These are phyloP conservation scores for Wickerhamiella qilinensis DNA, from an alignment of 805 yeast species.

Conservation along the genomic window DNA sequence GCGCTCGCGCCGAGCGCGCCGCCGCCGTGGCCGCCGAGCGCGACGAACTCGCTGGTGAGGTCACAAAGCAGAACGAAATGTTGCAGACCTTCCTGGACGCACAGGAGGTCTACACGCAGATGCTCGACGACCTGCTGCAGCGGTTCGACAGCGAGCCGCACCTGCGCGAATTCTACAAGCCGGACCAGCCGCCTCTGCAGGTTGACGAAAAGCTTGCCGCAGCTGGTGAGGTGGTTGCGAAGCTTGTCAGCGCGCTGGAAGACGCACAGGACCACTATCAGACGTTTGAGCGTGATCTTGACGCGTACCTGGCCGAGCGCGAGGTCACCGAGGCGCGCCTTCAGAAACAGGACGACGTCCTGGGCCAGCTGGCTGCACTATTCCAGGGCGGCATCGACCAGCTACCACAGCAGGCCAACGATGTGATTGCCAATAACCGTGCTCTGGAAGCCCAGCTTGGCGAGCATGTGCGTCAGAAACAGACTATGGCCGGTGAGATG, in stretches of 20 bases:
- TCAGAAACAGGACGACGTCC: background rate
- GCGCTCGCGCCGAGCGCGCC: background rate
- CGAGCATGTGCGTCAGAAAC: slow-evolving; percentile 2
- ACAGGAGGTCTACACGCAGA: slow-evolving; percentile 4
- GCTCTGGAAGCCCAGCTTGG: slow-evolving; percentile 6
- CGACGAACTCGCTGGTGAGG: background rate
- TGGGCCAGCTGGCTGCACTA: slow-evolving; percentile 1
- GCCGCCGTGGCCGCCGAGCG: slow-evolving; percentile 3
- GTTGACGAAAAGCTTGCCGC: slow-evolving; percentile 5
- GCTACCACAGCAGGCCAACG: slow-evolving; percentile 2
- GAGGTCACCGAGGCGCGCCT: background rate
- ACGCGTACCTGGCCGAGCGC: slow-evolving; percentile 2
- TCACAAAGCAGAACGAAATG: slow-evolving; percentile 6
- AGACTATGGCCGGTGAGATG: slow-evolving; percentile 1
- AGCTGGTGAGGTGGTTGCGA: slow-evolving; percentile 1
- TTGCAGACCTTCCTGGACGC: slow-evolving; percentile 6
- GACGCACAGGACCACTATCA: slow-evolving; percentile 4
- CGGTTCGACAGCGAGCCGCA: slow-evolving; percentile 3
- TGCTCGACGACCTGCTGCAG: slow-evolving; percentile 1
- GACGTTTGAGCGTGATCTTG: background rate
- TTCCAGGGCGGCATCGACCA: slow-evolving; percentile 1
- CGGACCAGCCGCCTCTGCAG: background rate
- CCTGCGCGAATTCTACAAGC: slow-evolving; percentile 3
- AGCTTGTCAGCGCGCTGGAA: slow-evolving; percentile 2
- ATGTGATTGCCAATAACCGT: slow-evolving; percentile 3